Percentiles rank a stretch among this genome's conserved stretches.
These are phyloP conservation scores for Boletus reticulatus DNA, from an alignment of 768 basidiomycete genomes.

Conservation along the genomic window DNA sequence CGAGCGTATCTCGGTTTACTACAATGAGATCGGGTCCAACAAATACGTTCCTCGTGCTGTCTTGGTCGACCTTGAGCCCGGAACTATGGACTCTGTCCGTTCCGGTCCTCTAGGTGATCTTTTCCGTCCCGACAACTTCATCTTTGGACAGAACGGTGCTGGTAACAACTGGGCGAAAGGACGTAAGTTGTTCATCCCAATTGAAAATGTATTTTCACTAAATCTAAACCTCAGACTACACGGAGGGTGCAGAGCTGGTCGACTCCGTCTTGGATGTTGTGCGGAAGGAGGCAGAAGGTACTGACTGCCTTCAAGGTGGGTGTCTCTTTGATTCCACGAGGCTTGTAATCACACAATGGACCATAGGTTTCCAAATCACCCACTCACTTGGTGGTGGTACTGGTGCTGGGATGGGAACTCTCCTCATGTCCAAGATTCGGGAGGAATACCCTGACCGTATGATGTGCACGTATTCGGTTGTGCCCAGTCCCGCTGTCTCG, in stretches of 20 bases:
- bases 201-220: neutral
- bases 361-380: conserved; percentile 93
- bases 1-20: conserved; percentile 97
- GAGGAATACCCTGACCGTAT: conserved; percentile 99
- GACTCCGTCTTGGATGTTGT: conserved; percentile 98
- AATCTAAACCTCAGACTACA: conserved; percentile 52
- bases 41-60: conserved; percentile 99
- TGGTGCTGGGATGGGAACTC: conserved; percentile 99
- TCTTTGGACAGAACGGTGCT: conserved; percentile 96
- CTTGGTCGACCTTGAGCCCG: conserved; percentile 96
- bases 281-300: conserved; percentile 97
- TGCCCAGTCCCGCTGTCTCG: conserved; percentile 95
- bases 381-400: conserved; percentile 99
- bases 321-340: conserved; percentile 5
- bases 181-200: conserved; percentile 55
- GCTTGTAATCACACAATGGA: conserved; percentile 3
- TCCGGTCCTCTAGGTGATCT: conserved; percentile 86
- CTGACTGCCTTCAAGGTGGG: conserved; percentile 92
- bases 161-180: conserved; percentile 99
- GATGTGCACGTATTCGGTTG: conserved; percentile 99
- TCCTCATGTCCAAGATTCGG: conserved; percentile 97
- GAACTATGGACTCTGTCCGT: conserved; percentile 92
- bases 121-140: conserved; percentile 98
- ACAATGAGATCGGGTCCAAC: conserved; percentile 92
- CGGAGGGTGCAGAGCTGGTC: conserved; percentile 96